These are phyloP conservation scores for Periconia macrospinosa DNA, from an alignment of 2,329 filamentous ascomycete species.

Conservation along the genomic window DNA sequence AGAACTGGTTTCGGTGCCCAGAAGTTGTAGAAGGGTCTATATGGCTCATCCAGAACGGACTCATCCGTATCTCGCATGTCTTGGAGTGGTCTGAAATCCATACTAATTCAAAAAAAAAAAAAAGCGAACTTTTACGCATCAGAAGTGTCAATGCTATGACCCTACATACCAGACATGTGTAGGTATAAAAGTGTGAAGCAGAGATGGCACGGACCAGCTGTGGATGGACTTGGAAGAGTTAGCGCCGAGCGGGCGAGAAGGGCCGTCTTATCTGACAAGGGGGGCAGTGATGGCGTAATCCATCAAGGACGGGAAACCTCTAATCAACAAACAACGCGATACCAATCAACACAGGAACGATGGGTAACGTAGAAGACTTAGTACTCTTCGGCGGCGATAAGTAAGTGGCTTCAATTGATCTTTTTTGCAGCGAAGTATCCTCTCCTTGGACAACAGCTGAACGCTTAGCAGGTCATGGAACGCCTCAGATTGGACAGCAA, in stretches of 20 bases:
- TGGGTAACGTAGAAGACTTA: constrained; percentile 21
- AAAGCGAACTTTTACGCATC: too few species aligned
- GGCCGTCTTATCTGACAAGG: too few species aligned
- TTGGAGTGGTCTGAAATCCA: constrained; percentile 36
- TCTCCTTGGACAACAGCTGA: background rate
- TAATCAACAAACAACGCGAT: background rate
- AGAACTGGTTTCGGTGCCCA: constrained; percentile 52
- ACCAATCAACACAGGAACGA: constrained; percentile 3
- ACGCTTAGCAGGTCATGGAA: constrained; percentile 57
- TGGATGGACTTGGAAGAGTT: too few species aligned
- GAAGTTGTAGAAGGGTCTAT: constrained; percentile 57
- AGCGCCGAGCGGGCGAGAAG: too few species aligned
- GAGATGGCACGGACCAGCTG: too few species aligned
- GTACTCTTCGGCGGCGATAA: constrained; percentile 34
- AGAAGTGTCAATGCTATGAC: too few species aligned
- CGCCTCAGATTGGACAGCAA: constrained; percentile 64
- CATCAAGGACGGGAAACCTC: background rate
- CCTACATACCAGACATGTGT: too few species aligned
- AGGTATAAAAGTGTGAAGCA: too few species aligned
- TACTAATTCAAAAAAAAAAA: constrained; percentile 2
- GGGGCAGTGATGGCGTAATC: background rate
- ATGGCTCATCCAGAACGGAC: constrained; percentile 41
- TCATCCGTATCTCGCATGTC: constrained; percentile 33
- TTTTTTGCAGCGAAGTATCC: background rate
- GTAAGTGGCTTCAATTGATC: constrained; percentile 18